Evolutionary conservation across 2,329 filamentous ascomycete genomes (phyloP).

Genomic region (Fusarium burgessii): DNA sequence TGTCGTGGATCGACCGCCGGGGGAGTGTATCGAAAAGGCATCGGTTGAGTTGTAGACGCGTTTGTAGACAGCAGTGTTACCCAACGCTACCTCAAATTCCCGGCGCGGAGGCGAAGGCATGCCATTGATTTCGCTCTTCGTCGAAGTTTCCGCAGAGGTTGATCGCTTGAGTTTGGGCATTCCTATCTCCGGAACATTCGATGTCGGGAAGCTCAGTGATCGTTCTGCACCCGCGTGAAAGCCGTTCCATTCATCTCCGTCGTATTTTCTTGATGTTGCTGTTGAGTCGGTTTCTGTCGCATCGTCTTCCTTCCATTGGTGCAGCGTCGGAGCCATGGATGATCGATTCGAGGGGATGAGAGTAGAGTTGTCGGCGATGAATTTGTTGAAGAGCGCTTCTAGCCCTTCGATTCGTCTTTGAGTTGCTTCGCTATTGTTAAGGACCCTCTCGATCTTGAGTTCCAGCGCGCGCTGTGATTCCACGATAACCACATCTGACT

Average conservation of each 20-base stretch:
- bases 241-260: neutral
- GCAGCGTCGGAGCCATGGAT: conserved; percentile 6
- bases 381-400: conserved; percentile 22
- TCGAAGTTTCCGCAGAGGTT: conserved; percentile 5
- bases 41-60: conserved; percentile 21
- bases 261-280: neutral
- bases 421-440: conserved; percentile 7
- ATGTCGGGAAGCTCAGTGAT: conserved; percentile 9
- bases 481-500: conserved; percentile 17
- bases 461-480: conserved; percentile 16
- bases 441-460: conserved; percentile 14
- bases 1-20: neutral
- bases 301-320: conserved; percentile 1
- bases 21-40: conserved; percentile 5
- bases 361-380: conserved; percentile 14
- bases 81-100: conserved; percentile 3
- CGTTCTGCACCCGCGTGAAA: neutral
- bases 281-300: conserved; percentile 1
- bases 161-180: conserved; percentile 1
- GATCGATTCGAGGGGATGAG: neutral
- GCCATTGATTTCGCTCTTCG: neutral
- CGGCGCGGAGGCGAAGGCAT: neutral
- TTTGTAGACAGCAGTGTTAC: conserved; percentile 6
- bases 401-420: conserved; percentile 8
- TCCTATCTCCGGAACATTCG: neutral